Percentiles rank a stretch among this genome's conserved stretches.
These are phyloP conservation scores for Gossypioides kirkii DNA, from an alignment of 345 rosid species.

Conservation along the genomic window DNA sequence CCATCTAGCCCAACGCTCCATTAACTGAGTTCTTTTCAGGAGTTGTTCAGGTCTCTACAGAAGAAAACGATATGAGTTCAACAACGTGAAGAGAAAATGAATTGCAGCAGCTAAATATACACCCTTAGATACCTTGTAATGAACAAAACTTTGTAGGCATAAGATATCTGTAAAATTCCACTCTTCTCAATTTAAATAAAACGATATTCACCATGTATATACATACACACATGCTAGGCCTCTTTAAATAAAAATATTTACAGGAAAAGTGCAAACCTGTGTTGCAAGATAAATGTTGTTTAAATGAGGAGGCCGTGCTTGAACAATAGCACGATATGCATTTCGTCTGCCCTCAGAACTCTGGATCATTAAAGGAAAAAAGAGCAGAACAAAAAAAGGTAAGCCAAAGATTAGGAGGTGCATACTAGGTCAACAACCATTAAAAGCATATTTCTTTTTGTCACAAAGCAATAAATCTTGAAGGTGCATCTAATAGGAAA, in stretches of 20 bases:
- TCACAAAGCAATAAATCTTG: not conserved
- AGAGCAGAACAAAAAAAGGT: too few species aligned
- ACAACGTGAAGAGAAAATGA: not conserved
- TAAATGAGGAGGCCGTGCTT: conserved; percentile 78
- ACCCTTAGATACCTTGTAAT: not conserved
- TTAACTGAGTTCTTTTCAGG: conserved; percentile 83
- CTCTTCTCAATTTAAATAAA: not conserved
- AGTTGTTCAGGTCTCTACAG: conserved; percentile 94
- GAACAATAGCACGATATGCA: conserved; percentile 92
- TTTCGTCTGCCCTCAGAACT: conserved; percentile 79
- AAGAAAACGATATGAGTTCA: conserved; percentile 9
- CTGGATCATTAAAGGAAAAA: conserved; percentile 27
- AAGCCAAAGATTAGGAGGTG: not conserved
- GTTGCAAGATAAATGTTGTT: conserved; percentile 91
- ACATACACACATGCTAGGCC: not conserved
- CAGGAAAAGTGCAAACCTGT: conserved; percentile 55
- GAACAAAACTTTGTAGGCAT: not conserved
- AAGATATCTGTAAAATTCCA: conserved; percentile 3
- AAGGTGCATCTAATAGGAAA: conserved; percentile 20
- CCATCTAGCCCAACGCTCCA: conserved; percentile 99
- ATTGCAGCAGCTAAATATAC: not conserved
- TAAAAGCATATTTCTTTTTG: conserved; percentile 9
- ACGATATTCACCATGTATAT: not conserved
- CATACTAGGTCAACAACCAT: conserved; percentile 8
- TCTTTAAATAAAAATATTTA: not conserved